Conservation (phyloP, 2,329 filamentous ascomycete species). For the Xylariales sp. region DNA sequence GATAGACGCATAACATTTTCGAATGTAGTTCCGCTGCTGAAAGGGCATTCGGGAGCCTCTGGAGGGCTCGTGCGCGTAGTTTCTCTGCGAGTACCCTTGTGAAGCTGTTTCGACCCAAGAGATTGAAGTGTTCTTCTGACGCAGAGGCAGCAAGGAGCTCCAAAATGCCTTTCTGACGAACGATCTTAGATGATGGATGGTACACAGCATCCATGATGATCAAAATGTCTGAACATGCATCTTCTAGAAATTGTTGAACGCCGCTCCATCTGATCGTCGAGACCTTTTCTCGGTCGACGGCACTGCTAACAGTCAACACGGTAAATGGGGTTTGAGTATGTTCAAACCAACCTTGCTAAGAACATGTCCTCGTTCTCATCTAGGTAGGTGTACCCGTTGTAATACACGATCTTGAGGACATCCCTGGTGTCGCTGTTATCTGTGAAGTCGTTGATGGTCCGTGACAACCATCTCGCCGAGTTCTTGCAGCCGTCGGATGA, state of each 20-base stretch:
- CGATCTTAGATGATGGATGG: conserved; percentile 48
- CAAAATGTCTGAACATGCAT: conserved; percentile 50
- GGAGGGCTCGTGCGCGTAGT: conserved; percentile 41
- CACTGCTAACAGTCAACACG: conserved; percentile 33
- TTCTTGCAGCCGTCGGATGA: conserved; percentile 40
- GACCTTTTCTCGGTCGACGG: conserved; percentile 38
- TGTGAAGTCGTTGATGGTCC: conserved; percentile 47
- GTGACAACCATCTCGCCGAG: conserved; percentile 50
- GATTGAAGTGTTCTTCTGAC: conserved; percentile 45
- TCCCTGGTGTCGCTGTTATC: conserved; percentile 50
- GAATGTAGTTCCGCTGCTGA: conserved; percentile 51
- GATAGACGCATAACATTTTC: conserved; percentile 47
- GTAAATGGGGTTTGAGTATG: background rate
- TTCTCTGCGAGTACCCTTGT: conserved; percentile 46
- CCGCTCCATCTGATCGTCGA: conserved; percentile 50
- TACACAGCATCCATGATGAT: conserved; percentile 57
- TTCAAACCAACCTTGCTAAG: conserved; percentile 44
- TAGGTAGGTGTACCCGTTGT: conserved; percentile 50
- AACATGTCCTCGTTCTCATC: conserved; percentile 54
- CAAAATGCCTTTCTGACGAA: conserved; percentile 48
- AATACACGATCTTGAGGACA: conserved; percentile 55
- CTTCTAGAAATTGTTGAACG: conserved; percentile 52
- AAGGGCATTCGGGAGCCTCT: conserved; percentile 37
- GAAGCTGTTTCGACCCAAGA: conserved; percentile 47
- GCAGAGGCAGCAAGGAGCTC: conserved; percentile 53